Evolutionary conservation across 805 yeast genomes (phyloP), one percentile per base, ranked within the genome.

Genomic region (Brettanomyces nanus): DNA sequence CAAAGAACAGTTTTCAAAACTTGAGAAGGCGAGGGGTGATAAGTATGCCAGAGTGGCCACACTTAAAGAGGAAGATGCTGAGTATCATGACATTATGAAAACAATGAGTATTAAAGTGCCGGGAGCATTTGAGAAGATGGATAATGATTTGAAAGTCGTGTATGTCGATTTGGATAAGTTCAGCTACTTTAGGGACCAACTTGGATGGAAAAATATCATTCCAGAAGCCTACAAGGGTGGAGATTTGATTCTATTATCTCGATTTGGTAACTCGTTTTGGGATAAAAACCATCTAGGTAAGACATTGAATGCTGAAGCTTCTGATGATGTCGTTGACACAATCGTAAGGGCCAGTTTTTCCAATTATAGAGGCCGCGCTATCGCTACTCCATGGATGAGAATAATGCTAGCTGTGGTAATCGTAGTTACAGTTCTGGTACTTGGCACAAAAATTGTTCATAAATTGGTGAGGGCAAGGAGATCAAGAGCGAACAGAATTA

Each of bases 81-180:
- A 65, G 19, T 55, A 71, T 4, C 58, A 56, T 3, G 59, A 66
- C 22, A 63, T 77, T 6, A 62, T 73, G 15, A 48, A 61, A 14
- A 77, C 66, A 13, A 56, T 77, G 68, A 65, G 75, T 39, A 71
- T 69, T 42, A 62, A 78, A 15, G 70, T 77, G 4, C 68, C 67
- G 23, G 64, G 69, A 40, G 68, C 48, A 3, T 56, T 47, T 33
- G 36, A 39, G 7, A 23, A 30, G 1, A 40, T 43, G 18, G 66
- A 44, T 54, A 68, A 54, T 56, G 62, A 40, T 56, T 62, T 47
- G 60, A 67, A 36, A 62, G 68, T 28, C 43, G 72, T 32, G 54
- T 78, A 66, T 45, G 45, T 79, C 10, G 85, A 82, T 49, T 45
- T 75, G 15, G 52, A 66, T 2, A 59, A 63, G 15, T 31, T 49